Conservation (phyloP, 164 flowering plant genomes). For the Magnolia officinalis region DNA sequence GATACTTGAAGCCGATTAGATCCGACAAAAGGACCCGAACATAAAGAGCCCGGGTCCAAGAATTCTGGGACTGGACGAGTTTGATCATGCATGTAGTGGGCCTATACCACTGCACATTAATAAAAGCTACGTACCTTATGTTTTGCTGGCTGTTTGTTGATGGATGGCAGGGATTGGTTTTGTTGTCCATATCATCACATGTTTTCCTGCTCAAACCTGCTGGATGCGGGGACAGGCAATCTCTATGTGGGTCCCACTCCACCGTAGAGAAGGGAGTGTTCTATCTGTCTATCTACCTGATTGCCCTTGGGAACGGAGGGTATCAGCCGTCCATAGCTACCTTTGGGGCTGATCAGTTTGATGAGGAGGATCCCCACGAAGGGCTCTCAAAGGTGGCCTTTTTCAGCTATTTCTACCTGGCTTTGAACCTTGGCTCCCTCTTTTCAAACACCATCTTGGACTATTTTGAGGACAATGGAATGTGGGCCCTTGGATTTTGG, state of each 20-base stretch:
- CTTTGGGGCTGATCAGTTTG: conserved; percentile 91
- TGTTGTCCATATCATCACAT: conserved; percentile 54
- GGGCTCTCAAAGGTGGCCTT: conserved; percentile 67
- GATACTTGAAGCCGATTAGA: too few relatives aligned
- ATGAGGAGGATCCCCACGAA: conserved; percentile 63
- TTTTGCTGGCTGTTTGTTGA: neutral
- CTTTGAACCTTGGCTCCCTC: conserved; percentile 78
- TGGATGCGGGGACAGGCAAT: conserved; percentile 55
- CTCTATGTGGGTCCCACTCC: conserved; percentile 53
- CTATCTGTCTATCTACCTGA: conserved; percentile 65
- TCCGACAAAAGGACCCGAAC: too few relatives aligned
- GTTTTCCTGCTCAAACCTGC: conserved; percentile 60
- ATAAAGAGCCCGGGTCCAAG: too few relatives aligned
- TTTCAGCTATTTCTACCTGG: conserved; percentile 90
- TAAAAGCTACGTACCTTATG: neutral
- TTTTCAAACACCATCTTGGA: conserved; percentile 78
- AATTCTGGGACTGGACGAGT: too few relatives aligned
- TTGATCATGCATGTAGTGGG: neutral
- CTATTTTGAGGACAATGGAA: conserved; percentile 75
- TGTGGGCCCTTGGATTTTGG: conserved; percentile 92
- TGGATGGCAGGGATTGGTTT: conserved; percentile 58
- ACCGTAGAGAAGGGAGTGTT: conserved; percentile 46
- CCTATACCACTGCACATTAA: neutral
- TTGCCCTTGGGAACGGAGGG: conserved; percentile 89
- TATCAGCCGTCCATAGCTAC: conserved; percentile 91